phyloP scores from a whole-genome alignment of 1,284 basidiomycete species.

The Flammula alnicola region DNA sequence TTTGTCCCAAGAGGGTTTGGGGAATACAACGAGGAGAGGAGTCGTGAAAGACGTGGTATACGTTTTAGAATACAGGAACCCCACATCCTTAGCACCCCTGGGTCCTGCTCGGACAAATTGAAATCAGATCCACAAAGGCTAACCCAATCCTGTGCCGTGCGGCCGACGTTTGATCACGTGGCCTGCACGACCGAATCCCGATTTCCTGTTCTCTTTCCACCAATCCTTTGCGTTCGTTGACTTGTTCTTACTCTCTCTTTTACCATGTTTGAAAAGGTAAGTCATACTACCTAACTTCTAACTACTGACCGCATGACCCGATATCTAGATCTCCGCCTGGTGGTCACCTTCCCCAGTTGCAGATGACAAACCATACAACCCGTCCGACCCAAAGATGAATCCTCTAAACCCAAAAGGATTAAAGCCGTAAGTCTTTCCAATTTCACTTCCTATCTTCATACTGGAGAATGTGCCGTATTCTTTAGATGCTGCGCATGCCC shows the following conservation, averaged over 20 bases:
- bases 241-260: conserved; percentile 1
- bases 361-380: conserved; percentile 48
- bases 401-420: conserved; percentile 89
- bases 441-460: neutral
- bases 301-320: neutral
- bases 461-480: neutral
- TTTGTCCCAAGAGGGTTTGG: too few relatives aligned
- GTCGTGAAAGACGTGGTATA: too few relatives aligned
- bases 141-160: too few relatives aligned
- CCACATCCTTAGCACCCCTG: too few relatives aligned
- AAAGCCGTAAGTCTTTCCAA: conserved; percentile 76
- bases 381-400: conserved; percentile 74
- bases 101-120: too few relatives aligned
- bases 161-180: too few relatives aligned
- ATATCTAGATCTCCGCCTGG: conserved; percentile 42
- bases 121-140: too few relatives aligned
- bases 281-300: neutral
- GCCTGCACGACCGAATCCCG: too few relatives aligned
- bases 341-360: conserved; percentile 40
- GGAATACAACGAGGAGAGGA: too few relatives aligned
- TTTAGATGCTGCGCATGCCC: conserved; percentile 93
- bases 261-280: conserved; percentile 24
- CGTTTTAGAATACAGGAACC: too few relatives aligned
- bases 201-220: neutral
- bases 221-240: too few relatives aligned